Evolutionary conservation across 345 rosid genomes (phyloP).

Genomic region (Camelina hispida): DNA sequence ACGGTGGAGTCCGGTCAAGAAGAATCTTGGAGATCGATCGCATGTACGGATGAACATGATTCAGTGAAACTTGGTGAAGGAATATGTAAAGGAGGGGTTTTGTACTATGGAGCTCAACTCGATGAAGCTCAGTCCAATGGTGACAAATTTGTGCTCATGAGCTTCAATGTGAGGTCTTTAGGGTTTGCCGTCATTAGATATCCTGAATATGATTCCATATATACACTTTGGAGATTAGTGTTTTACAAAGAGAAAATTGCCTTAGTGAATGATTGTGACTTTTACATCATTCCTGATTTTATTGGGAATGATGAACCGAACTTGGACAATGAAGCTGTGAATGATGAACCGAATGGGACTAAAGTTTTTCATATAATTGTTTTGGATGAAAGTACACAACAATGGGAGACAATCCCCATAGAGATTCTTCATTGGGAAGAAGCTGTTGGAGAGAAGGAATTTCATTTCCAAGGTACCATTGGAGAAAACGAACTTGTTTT

Average conservation of each 20-base stretch:
- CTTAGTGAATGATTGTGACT: no score
- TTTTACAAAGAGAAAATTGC: no score
- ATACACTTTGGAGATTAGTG: no score
- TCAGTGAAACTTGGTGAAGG: neutral
- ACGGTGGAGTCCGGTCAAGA: no score
- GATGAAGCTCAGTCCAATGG: neutral
- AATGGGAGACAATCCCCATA: no score
- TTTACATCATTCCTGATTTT: no score
- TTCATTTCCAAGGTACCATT: neutral
- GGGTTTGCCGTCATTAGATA: neutral
- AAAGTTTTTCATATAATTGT: no score
- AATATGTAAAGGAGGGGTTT: neutral
- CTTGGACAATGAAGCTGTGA: no score
- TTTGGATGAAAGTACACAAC: no score
- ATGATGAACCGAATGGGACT: neutral
- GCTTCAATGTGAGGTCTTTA: neutral
- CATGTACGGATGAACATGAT: neutral
- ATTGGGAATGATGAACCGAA: no score
- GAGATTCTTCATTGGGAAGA: no score
- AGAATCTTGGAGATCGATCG: conserved; percentile 1
- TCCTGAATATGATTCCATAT: neutral
- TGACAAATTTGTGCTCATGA: neutral
- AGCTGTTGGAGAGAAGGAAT: no score
- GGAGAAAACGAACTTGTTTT: neutral
- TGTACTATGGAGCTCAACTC: conserved; percentile 14